Conservation (phyloP, 2,329 filamentous ascomycete genomes). For the Pseudopithomyces maydicus region DNA sequence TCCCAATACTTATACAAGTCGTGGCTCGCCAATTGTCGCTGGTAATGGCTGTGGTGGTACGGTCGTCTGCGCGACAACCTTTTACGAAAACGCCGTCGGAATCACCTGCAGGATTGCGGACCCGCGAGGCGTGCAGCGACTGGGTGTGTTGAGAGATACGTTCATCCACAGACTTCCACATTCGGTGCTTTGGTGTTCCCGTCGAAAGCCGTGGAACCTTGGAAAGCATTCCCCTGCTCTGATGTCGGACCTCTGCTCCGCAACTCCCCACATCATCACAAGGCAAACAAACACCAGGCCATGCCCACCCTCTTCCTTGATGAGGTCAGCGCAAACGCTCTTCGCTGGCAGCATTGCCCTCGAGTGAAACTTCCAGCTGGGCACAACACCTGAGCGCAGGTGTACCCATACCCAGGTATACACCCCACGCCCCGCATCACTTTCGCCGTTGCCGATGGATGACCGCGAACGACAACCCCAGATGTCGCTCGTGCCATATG, state of each 20-base stretch:
- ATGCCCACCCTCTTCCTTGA: constrained; percentile 8
- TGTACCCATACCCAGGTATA: not conserved
- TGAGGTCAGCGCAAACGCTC: constrained; percentile 6
- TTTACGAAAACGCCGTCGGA: not conserved
- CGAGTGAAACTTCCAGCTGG: not conserved
- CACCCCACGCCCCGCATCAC: constrained; percentile 17
- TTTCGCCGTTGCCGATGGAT: constrained; percentile 25
- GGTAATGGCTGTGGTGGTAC: not conserved
- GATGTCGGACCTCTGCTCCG: not conserved
- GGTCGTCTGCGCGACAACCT: not conserved
- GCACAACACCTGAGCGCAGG: constrained; percentile 8
- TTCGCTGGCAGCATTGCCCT: constrained; percentile 1
- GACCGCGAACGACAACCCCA: constrained; percentile 40
- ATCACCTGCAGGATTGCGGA: not conserved
- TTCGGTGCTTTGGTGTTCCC: not conserved
- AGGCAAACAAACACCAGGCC: constrained; percentile 7
- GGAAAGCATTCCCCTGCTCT: constrained; percentile 5
- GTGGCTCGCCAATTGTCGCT: too few relatives aligned
- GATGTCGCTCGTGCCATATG: constrained; percentile 78
- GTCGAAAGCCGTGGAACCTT: not conserved
- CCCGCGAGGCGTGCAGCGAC: not conserved
- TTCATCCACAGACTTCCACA: not conserved
- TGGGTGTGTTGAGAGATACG: not conserved
- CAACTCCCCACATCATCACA: constrained; percentile 2
- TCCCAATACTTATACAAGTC: not conserved